A percentile compares a stretch with the other conserved stretches of the same genome.
phyloP scores from a whole-genome alignment of 192 early-diverging fungal species.

The Backusella luteola region DNA sequence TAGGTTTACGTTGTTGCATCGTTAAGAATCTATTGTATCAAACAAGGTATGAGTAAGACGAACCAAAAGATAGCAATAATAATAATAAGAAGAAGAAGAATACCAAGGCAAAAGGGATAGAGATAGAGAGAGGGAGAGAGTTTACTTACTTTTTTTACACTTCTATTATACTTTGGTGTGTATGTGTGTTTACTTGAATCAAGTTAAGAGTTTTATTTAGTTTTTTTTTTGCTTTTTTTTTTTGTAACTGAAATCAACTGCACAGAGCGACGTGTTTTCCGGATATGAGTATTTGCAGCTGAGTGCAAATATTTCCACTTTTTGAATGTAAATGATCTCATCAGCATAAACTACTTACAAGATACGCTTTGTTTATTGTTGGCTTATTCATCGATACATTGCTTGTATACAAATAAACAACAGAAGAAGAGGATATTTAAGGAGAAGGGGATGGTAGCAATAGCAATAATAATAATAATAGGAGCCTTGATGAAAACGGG shows the following conservation, averaged over 20 bases:
- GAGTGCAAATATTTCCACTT: background rate
- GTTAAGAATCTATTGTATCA: background rate
- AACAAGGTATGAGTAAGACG: background rate
- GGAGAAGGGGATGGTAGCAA: too few species aligned
- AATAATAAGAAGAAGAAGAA: background rate
- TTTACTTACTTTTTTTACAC: background rate
- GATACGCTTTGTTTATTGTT: too few species aligned
- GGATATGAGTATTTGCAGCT: background rate
- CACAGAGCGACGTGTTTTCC: background rate
- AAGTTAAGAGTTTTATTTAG: background rate
- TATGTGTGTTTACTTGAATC: background rate
- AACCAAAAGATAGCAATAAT: background rate
- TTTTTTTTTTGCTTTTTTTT: too few species aligned
- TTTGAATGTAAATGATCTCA: background rate
- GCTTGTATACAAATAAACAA: too few species aligned
- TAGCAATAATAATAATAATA: background rate
- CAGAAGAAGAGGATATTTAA: too few species aligned
- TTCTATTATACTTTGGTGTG: background rate
- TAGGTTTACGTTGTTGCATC: conserved; percentile 3
- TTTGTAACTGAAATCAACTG: background rate
- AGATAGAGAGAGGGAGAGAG: background rate
- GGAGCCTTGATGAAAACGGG: background rate
- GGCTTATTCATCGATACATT: too few species aligned
- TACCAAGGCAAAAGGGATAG: background rate
- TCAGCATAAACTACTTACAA: too few species aligned